A percentile compares a stretch with the other conserved stretches of the same genome.
phyloP scores from a whole-genome alignment of 305 asterid species.

The Nicotiana rustica region DNA sequence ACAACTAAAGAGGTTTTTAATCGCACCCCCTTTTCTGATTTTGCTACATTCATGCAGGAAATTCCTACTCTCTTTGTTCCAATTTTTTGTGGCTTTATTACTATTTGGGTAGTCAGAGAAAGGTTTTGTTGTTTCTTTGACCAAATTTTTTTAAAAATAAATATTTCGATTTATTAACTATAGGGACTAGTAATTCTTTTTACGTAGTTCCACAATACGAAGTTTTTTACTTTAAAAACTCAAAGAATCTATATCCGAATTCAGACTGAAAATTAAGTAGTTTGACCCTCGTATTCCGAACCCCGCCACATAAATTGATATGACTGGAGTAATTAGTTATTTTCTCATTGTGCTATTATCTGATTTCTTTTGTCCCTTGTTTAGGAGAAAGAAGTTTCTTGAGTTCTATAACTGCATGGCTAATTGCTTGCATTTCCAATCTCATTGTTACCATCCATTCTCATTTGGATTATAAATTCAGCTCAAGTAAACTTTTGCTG shows the following conservation, averaged over 20 bases:
- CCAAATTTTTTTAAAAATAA: background rate
- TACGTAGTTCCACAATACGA: background rate
- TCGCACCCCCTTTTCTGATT: slow-evolving; percentile 12
- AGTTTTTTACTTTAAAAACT: background rate
- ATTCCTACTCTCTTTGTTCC: slow-evolving; percentile 15
- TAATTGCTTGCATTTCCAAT: background rate
- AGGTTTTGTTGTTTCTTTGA: background rate
- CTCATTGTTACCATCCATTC: slow-evolving; percentile 1
- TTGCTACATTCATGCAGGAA: slow-evolving; percentile 17
- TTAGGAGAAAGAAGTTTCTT: slow-evolving; percentile 2
- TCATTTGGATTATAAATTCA: slow-evolving; percentile 5
- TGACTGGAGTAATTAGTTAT: slow-evolving; percentile 6
- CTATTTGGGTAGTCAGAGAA: background rate
- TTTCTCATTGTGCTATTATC: slow-evolving; percentile 18
- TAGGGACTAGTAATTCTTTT: background rate
- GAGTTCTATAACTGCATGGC: slow-evolving; percentile 9
- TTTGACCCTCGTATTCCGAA: slow-evolving; percentile 1
- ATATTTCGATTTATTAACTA: background rate
- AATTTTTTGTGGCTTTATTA: background rate
- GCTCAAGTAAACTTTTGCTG: slow-evolving; percentile 2
- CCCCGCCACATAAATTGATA: background rate
- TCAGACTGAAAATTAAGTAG: background rate
- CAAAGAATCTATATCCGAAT: slow-evolving; percentile 7
- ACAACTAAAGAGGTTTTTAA: slow-evolving; percentile 70
- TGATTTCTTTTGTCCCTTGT: slow-evolving; percentile 27